Percentiles rank a stretch among this genome's conserved stretches.
Conservation (phyloP, 495 filamentous ascomycete genomes). For the Umbilicaria muhlenbergii region DNA sequence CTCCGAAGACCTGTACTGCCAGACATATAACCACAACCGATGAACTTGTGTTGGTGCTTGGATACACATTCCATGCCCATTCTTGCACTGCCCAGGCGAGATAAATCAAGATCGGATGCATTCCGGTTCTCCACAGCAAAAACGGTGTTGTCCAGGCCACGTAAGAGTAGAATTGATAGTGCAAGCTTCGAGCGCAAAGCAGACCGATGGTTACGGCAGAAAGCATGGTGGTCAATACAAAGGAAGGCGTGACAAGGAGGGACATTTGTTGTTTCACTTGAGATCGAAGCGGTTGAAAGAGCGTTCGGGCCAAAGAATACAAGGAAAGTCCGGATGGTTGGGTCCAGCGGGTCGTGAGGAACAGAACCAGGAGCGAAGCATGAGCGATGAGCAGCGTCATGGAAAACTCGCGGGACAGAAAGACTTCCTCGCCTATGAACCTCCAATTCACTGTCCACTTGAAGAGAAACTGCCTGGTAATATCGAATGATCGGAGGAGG, state of each 20-base stretch:
- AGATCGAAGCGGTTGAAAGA: conserved; percentile 28
- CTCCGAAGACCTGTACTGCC: conserved; percentile 42
- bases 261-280: conserved; percentile 38
- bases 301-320: conserved; percentile 22
- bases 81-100: conserved; percentile 72
- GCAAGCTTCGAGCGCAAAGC: conserved; percentile 78
- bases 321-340: conserved; percentile 26
- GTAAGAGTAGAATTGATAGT: conserved; percentile 97
- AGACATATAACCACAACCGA: conserved; percentile 57
- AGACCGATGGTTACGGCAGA: conserved; percentile 71
- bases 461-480: conserved; percentile 78
- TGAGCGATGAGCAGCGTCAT: conserved; percentile 52
- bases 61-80: conserved; percentile 93
- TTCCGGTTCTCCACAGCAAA: conserved; percentile 67
- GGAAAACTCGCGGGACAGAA: conserved; percentile 64
- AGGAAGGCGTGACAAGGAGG: conserved; percentile 48
- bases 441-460: conserved; percentile 99
- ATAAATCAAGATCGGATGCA: conserved; percentile 59
- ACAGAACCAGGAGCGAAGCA: conserved; percentile 43
- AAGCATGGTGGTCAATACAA: conserved; percentile 64
- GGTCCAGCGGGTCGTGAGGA: conserved; percentile 41
- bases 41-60: conserved; percentile 74
- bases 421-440: conserved; percentile 68
- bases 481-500: conserved; percentile 66
- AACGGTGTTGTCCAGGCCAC: conserved; percentile 85